phyloP scores from a whole-genome alignment of 768 basidiomycete genomes.

The Cystobasidium onofrii region DNA sequence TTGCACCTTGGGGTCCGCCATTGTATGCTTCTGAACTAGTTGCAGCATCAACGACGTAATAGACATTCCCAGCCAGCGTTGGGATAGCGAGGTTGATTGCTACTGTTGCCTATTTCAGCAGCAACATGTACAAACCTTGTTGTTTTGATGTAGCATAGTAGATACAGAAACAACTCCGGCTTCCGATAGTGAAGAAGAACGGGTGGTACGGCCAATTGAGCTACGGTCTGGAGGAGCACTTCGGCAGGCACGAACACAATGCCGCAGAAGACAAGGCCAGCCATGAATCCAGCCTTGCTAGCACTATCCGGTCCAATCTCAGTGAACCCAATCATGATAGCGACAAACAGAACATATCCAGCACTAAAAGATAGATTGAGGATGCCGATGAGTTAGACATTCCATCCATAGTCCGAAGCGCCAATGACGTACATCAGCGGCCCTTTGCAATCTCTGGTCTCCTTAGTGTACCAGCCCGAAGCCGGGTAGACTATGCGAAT shows the following conservation, averaged over 20 bases:
- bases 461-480: not conserved
- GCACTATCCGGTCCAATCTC: not conserved
- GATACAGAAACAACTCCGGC: no score
- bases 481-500: not conserved
- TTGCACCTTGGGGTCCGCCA: no score
- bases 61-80: no score
- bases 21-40: no score
- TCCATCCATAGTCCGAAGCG: not conserved
- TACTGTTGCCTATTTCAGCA: no score
- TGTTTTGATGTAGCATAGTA: no score
- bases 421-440: not conserved
- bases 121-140: no score
- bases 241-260: conserved; percentile 6
- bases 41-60: no score
- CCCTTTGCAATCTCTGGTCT: not conserved
- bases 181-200: no score
- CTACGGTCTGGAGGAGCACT: not conserved
- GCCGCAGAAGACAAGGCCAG: not conserved
- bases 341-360: not conserved
- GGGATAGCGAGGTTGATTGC: no score
- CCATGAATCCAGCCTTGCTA: not conserved
- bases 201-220: conserved; percentile 11
- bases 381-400: not conserved
- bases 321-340: conserved; percentile 1
- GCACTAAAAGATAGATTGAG: not conserved